These are phyloP conservation scores for Pichia membranifaciens DNA, from an alignment of 805 yeast species.

Conservation along the genomic window DNA sequence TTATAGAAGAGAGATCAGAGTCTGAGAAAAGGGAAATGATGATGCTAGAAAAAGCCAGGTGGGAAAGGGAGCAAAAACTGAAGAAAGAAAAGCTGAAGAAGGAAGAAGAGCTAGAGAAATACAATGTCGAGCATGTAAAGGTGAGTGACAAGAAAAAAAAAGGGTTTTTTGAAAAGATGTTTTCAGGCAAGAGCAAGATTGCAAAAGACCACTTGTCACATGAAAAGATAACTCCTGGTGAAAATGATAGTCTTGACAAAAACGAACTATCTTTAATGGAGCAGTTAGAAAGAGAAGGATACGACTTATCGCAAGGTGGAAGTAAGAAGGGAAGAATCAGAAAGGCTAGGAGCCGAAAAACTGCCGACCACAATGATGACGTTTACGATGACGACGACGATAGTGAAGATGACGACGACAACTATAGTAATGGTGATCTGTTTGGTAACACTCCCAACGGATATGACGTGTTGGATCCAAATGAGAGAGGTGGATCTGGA, in stretches of 20 bases:
- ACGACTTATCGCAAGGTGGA: not conserved
- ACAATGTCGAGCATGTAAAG: conserved; percentile 6
- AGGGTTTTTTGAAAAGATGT: conserved; percentile 22
- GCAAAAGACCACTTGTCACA: conserved; percentile 26
- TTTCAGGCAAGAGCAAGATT: conserved; percentile 27
- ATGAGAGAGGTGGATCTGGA: not conserved
- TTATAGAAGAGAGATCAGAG: conserved; percentile 21
- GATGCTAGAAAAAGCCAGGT: conserved; percentile 17
- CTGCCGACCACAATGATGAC: not conserved
- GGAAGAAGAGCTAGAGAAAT: conserved; percentile 23
- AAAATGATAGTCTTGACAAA: not conserved
- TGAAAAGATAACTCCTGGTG: conserved; percentile 4
- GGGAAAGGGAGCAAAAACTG: conserved; percentile 22
- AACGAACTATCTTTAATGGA: conserved; percentile 3
- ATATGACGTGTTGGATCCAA: conserved; percentile 3
- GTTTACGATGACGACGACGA: not conserved
- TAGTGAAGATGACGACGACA: conserved; percentile 4
- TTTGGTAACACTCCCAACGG: not conserved
- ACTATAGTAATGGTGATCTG: not conserved
- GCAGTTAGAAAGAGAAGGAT: conserved; percentile 10
- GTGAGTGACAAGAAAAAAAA: conserved; percentile 14
- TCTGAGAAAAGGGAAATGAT: conserved; percentile 13
- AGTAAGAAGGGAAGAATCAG: not conserved
- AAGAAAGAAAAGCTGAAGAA: conserved; percentile 16
- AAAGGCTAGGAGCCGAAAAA: not conserved